These are phyloP conservation scores for Albizia julibrissin DNA, from an alignment of 306 rosid genomes.

Conservation along the genomic window DNA sequence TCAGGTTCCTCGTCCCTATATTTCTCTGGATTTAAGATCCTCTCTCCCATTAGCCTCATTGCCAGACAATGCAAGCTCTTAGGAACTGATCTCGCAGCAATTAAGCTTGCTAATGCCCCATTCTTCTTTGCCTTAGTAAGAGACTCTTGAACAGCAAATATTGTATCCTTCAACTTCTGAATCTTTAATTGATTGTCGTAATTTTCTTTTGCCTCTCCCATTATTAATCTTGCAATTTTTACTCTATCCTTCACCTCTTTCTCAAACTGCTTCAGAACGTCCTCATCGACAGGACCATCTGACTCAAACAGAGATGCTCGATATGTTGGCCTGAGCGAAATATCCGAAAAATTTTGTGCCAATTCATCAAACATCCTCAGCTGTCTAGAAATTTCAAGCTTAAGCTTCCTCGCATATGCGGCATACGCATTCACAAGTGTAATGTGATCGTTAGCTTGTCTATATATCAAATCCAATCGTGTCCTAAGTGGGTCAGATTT, in stretches of 20 bases:
- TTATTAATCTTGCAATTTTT: slow-evolving; percentile 75
- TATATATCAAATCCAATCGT: slow-evolving; percentile 83
- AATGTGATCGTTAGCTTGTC: slow-evolving; percentile 92
- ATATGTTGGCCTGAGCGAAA: slow-evolving; percentile 64
- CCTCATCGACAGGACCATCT: slow-evolving; percentile 85
- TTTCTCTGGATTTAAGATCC: slow-evolving; percentile 77
- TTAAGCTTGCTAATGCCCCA: slow-evolving; percentile 84
- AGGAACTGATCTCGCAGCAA: slow-evolving; percentile 87
- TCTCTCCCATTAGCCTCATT: slow-evolving; percentile 94
- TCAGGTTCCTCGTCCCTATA: slow-evolving; percentile 73
- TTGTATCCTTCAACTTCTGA: slow-evolving; percentile 96
- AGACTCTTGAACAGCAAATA: slow-evolving; percentile 88
- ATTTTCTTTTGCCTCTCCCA: slow-evolving; percentile 86
- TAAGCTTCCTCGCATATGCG: slow-evolving; percentile 96
- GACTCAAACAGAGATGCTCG: slow-evolving; percentile 66
- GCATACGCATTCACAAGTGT: slow-evolving; percentile 96
- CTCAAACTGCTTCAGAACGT: slow-evolving; percentile 87
- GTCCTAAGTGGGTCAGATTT: slow-evolving; percentile 92
- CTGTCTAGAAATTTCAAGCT: slow-evolving; percentile 92
- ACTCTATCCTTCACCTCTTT: slow-evolving; percentile 98
- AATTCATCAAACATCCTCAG: slow-evolving; percentile 87
- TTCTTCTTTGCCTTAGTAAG: slow-evolving; percentile 95
- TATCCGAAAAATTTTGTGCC: slow-evolving; percentile 69
- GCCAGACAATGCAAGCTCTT: slow-evolving; percentile 98
- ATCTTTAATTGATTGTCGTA: slow-evolving; percentile 94